phyloP scores from a whole-genome alignment of 23 red algal species.

The Chondrus crispus region DNA sequence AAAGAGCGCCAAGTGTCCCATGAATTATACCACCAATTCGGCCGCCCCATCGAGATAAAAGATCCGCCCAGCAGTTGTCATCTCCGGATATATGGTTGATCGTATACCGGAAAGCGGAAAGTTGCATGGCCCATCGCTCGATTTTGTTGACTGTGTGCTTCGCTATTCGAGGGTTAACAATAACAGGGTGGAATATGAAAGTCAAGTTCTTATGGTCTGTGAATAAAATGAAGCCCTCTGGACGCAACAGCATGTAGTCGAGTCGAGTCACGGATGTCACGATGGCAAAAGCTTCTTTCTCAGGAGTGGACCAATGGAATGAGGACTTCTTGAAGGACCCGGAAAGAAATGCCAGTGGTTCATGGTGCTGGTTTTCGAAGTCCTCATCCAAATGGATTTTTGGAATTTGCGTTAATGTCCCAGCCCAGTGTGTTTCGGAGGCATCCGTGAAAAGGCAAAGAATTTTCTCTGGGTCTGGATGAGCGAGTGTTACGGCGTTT shows the following conservation, averaged over 20 bases:
- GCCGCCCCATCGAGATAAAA: neutral
- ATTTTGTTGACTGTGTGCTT: neutral
- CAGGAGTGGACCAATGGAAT: neutral
- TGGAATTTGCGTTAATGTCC: neutral
- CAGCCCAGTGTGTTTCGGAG: neutral
- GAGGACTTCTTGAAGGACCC: neutral
- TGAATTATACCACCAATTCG: neutral
- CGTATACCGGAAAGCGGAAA: neutral
- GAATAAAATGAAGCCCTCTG: neutral
- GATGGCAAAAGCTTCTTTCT: slow-evolving; percentile 14
- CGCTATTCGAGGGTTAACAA: neutral
- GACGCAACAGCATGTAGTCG: neutral
- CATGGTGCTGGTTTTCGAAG: neutral
- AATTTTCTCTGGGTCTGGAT: neutral
- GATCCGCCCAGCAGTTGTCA: slow-evolving; percentile 5
- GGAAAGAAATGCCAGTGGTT: slow-evolving; percentile 10
- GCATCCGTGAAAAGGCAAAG: neutral
- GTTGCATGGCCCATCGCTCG: neutral
- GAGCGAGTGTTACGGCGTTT: neutral
- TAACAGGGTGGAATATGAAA: slow-evolving; percentile 3
- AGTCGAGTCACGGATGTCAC: neutral
- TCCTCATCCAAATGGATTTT: neutral
- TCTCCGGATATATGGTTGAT: neutral
- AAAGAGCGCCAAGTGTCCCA: neutral
- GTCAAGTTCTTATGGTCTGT: slow-evolving; percentile 18